Evolutionary conservation across 352 stramenopile genomes (phyloP), one percentile per base, ranked within the genome.

Genomic region (Vaucheria bursata): DNA sequence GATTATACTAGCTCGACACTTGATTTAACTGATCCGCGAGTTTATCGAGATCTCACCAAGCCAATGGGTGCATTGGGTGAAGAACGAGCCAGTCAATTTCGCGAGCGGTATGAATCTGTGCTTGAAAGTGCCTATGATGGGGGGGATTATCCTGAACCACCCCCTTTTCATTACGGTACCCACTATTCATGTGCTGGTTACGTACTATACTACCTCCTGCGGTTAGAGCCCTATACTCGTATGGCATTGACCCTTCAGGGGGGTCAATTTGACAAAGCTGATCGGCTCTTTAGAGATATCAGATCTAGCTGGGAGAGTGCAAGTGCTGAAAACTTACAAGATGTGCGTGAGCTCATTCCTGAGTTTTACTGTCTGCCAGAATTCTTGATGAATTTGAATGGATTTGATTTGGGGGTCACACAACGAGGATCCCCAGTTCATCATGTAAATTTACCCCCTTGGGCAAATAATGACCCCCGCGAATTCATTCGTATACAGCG

Each of bases 201-300:
- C 79, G 95, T 99, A 2, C 88, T 99, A 1, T 97, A 98, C 85
- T 99, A 98, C 84, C 86, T 99, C 33, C 92, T 99, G 84, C 91
- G 97, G 4, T 82, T 99, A 25, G 96, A 99, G 84, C 96, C 96
- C 7, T 99, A 98, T 86, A 97, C 94, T 1, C 90, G 93, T 33
- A 90, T 98, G 68, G 92, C 93, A 1, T 69, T 97, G 49, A 91
- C 88, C 52, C 86, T 99, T 0, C 96, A 99, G 87, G 95, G 94
- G 70, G 96, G 96, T 5, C 93, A 91, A 34, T 94, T 97, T 79
- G 94, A 98, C 84, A 92, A 97, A 25, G 91, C 94, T 0, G 95
- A 98, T 82, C 88, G 95, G 6, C 84, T 98, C 0, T 98, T 98
- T 84, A 89, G 94, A 4, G 96, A 92, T 79, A 90, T 98, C 65